Evolutionary conservation across 1,139 yeast species (phyloP).

Genomic region (Kurtzmaniella quercitrusa): DNA sequence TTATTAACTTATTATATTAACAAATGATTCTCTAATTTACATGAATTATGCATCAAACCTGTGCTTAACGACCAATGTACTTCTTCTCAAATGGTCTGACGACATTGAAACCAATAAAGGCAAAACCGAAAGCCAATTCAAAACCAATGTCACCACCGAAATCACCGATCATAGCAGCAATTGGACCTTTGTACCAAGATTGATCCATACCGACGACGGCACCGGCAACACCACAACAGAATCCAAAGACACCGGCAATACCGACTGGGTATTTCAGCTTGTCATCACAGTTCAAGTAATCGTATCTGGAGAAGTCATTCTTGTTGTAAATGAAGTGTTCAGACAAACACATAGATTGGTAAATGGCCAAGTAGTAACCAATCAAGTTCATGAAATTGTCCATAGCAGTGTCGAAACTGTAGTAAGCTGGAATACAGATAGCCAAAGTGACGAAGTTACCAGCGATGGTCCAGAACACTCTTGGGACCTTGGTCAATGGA

Average conservation of each 20-base stretch:
- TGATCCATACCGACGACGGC: slow-evolving; percentile 84
- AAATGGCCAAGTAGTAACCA: slow-evolving; percentile 87
- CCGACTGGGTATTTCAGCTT: slow-evolving; percentile 65
- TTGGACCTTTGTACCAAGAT: slow-evolving; percentile 73
- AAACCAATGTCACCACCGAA: slow-evolving; percentile 86
- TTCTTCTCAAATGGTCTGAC: slow-evolving; percentile 70
- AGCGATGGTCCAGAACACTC: slow-evolving; percentile 73
- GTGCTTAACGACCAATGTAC: slow-evolving; percentile 47
- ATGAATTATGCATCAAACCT: background rate
- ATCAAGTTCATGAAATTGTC: slow-evolving; percentile 84
- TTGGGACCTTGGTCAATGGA: slow-evolving; percentile 66
- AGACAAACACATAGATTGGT: slow-evolving; percentile 63
- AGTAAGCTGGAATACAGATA: slow-evolving; percentile 84
- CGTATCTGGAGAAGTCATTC: slow-evolving; percentile 56
- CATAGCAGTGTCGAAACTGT: slow-evolving; percentile 68
- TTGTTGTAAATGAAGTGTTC: slow-evolving; percentile 78
- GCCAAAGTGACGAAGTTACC: slow-evolving; percentile 80
- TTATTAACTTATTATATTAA: background rate
- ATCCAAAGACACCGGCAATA: slow-evolving; percentile 69
- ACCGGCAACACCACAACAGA: slow-evolving; percentile 83
- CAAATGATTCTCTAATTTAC: background rate
- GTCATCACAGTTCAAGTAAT: slow-evolving; percentile 58
- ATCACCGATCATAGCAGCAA: slow-evolving; percentile 59
- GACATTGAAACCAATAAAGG: slow-evolving; percentile 59
- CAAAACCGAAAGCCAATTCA: slow-evolving; percentile 68